phyloP scores from a whole-genome alignment of 2,329 filamentous ascomycete species.

The Calonectria henricotiae region DNA sequence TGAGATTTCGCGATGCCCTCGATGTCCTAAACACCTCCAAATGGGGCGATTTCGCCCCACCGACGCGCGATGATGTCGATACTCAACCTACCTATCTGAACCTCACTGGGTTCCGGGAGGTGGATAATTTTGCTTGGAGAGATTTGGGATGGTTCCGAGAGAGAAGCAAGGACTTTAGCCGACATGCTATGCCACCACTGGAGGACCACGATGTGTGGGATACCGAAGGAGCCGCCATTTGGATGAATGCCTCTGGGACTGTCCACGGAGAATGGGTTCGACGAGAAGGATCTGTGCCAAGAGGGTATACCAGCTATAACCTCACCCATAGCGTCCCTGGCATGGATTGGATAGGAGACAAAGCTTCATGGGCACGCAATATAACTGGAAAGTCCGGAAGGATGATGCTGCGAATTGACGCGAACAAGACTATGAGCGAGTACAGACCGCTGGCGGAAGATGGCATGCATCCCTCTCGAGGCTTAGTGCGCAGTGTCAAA shows the following conservation, averaged over 20 bases:
- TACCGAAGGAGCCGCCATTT: conserved; percentile 67
- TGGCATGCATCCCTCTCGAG: conserved; percentile 61
- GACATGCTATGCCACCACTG: conserved; percentile 65
- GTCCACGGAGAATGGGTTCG: conserved; percentile 84
- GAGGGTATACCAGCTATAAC: conserved; percentile 71
- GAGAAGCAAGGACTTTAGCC: conserved; percentile 75
- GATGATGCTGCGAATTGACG: conserved; percentile 77
- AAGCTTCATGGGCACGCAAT: conserved; percentile 82
- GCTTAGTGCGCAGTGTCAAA: conserved; percentile 78
- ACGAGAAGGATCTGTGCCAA: conserved; percentile 65
- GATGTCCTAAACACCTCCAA: conserved; percentile 69
- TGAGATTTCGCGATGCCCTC: conserved; percentile 69
- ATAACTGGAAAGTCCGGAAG: conserved; percentile 82
- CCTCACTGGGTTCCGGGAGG: conserved; percentile 82
- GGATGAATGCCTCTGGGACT: conserved; percentile 84
- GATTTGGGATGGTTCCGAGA: conserved; percentile 78
- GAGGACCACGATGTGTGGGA: conserved; percentile 63
- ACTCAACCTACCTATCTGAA: conserved; percentile 73
- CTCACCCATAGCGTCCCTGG: conserved; percentile 76
- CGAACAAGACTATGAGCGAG: conserved; percentile 66
- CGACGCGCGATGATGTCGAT: conserved; percentile 48
- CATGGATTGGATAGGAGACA: conserved; percentile 75
- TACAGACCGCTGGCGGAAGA: conserved; percentile 62
- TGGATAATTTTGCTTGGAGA: conserved; percentile 86
- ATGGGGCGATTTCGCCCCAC: conserved; percentile 75